Evolutionary conservation across 2,329 filamentous ascomycete genomes (phyloP).

Genomic region (Myriosclerotinia scirpicola): DNA sequence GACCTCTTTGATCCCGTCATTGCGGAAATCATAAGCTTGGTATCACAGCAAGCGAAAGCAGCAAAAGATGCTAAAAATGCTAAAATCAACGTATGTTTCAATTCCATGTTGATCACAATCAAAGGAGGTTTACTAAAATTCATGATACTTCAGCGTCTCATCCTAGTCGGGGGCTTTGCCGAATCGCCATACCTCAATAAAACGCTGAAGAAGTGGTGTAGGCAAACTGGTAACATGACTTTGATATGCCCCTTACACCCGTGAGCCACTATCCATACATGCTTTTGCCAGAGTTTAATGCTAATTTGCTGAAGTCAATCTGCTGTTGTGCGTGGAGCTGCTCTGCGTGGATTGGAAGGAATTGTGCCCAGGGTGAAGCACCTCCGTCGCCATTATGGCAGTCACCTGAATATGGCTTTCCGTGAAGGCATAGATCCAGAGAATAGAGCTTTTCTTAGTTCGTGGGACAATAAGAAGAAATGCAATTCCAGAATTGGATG

Average conservation of each 20-base stretch:
- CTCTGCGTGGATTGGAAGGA: constrained; percentile 28
- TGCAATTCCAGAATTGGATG: too few relatives aligned
- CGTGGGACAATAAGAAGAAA: neutral
- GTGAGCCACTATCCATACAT: constrained; percentile 25
- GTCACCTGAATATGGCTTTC: too few relatives aligned
- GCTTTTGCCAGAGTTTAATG: neutral
- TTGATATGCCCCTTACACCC: constrained; percentile 30
- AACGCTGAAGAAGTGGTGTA: constrained; percentile 29
- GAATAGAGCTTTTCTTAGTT: neutral
- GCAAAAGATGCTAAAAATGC: constrained; percentile 22
- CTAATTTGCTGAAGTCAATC: constrained; percentile 29
- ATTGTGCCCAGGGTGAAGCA: constrained; percentile 25
- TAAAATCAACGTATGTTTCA: constrained; percentile 28
- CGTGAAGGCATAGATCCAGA: constrained; percentile 26
- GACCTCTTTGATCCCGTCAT: constrained; percentile 35
- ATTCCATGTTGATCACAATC: neutral
- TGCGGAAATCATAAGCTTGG: constrained; percentile 27
- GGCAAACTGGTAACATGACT: constrained; percentile 28
- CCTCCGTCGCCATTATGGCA: constrained; percentile 27
- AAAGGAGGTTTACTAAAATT: neutral
- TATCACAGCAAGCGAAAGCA: constrained; percentile 30
- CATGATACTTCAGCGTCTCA: constrained; percentile 25
- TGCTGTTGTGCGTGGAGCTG: constrained; percentile 31
- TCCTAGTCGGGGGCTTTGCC: constrained; percentile 30
- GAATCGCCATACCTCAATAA: constrained; percentile 31